Evolutionary conservation across 176 grass and related monocot genomes (phyloP), one percentile per base, ranked within the genome.

Genomic region (Phyllostachys edulis): DNA sequence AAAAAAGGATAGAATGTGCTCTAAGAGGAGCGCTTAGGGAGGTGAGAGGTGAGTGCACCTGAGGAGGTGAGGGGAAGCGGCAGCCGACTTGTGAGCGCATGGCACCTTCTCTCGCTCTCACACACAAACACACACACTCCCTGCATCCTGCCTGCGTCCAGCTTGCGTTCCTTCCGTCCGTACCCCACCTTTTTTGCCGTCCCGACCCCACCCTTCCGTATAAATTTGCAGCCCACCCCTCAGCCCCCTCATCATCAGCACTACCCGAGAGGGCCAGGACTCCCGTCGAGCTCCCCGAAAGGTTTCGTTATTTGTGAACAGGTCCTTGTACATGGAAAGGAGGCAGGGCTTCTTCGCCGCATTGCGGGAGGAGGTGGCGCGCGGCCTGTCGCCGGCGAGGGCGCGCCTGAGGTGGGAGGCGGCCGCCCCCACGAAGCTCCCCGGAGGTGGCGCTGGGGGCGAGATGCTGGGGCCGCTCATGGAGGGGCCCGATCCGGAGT

Each of bases 381-480:
- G 93, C 32, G 93, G 88, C 20, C 80, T 90, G 26, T 92, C 90
- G 73, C 90, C 90, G 63, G 90, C 88, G 2, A 72, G 88, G 79
- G 47, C 76, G 2, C 76, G 86, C 65, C 63, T 88, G 50, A 85
- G 63, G 78, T 47, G 72, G 32, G 85, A 85, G 4, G 46, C 60
- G 23, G 79, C n/a, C 3, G 70, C 80, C 16, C 37, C 69, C 17
- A 46, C 75, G 37, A 26, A 78, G 27, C 52, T 72, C 70, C 26
- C 71, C 57, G 63, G 77, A 9, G 27, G 71, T 4, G 55, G 37
- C 1, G 56, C 10, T 5, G 86, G 83, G 0, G 78, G 85, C 13
- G 93, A 92, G 86, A 90, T 85, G 65, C 94, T 93, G 41, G 88
- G 83, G 71, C 90, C 91, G 64, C 85, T 96, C 46, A 93, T 96